Conservation (phyloP, 208 protist species). For the Naegleria gruberi region DNA sequence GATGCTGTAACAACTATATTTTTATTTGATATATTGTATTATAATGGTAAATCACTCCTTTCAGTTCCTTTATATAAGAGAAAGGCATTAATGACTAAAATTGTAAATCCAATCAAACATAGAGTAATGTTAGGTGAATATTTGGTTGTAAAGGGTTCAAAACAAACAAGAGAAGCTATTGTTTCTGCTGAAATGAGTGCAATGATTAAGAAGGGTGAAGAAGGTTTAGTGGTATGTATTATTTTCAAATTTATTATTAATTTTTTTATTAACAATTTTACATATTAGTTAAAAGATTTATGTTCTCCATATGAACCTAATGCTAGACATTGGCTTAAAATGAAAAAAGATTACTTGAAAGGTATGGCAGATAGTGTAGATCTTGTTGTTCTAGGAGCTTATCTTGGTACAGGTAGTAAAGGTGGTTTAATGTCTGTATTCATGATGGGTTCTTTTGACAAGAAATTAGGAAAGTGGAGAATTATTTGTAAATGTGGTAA, state of each 20-base stretch:
- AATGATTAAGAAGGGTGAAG: neutral
- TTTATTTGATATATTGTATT: conserved; percentile 71
- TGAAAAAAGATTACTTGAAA: conserved; percentile 74
- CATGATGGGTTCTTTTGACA: conserved; percentile 59
- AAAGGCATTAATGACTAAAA: conserved; percentile 39
- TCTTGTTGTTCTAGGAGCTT: conserved; percentile 62
- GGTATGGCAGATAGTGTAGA: conserved; percentile 67
- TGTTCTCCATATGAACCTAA: conserved; percentile 57
- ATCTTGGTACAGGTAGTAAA: conserved; percentile 60
- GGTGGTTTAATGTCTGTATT: conserved; percentile 59
- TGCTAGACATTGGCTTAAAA: conserved; percentile 67
- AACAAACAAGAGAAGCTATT: neutral
- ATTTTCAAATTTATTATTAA: conserved; percentile 18
- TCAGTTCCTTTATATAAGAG: conserved; percentile 40
- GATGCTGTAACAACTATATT: conserved; percentile 60
- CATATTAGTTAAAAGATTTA: conserved; percentile 52
- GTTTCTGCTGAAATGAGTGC: neutral
- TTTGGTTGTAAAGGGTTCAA: neutral
- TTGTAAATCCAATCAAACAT: conserved; percentile 39
- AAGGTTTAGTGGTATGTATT: conserved; percentile 11
- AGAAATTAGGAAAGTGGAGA: conserved; percentile 46
- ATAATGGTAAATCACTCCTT: conserved; percentile 52
- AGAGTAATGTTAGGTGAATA: conserved; percentile 43
- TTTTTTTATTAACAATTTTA: conserved; percentile 33
- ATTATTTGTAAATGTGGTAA: conserved; percentile 67